Evolutionary conservation across 2,329 filamentous ascomycete species (phyloP).

Genomic region (Eutypa lata): DNA sequence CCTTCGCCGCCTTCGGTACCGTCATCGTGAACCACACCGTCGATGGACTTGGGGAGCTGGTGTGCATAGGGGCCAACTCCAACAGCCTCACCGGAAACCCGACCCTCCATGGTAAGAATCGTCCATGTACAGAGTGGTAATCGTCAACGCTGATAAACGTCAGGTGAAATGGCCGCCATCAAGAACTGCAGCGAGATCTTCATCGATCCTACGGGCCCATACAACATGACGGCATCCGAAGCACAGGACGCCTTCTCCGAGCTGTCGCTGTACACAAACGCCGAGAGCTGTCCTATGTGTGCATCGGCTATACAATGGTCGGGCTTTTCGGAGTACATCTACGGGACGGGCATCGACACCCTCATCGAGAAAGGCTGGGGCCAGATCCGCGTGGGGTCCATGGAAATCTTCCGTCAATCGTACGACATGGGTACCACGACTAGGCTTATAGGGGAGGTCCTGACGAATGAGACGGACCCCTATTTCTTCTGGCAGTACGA

Average conservation of each 20-base stretch:
- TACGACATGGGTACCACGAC: constrained; percentile 32
- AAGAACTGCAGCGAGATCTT: constrained; percentile 48
- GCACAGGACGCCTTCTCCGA: constrained; percentile 39
- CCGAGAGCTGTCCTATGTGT: constrained; percentile 55
- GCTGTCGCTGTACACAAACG: constrained; percentile 52
- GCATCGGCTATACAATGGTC: constrained; percentile 53
- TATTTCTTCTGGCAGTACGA: constrained; percentile 53
- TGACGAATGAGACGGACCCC: constrained; percentile 49
- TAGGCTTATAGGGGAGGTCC: constrained; percentile 39
- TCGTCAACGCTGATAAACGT: not conserved
- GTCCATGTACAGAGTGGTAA: not conserved
- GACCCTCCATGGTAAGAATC: constrained; percentile 41
- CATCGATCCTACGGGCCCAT: constrained; percentile 41
- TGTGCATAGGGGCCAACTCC: constrained; percentile 50
- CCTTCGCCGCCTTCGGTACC: constrained; percentile 49
- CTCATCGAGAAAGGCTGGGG: constrained; percentile 45
- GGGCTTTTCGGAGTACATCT: constrained; percentile 52
- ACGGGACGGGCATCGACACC: constrained; percentile 45
- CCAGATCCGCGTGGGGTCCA: constrained; percentile 43
- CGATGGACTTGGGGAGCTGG: constrained; percentile 34
- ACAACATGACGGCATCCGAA: constrained; percentile 36
- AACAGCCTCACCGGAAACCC: constrained; percentile 44
- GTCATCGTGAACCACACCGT: constrained; percentile 53
- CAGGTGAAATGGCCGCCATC: constrained; percentile 54
- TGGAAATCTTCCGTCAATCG: constrained; percentile 42